A percentile compares a stretch with the other conserved stretches of the same genome.
Conservation (phyloP, 495 filamentous ascomycete genomes). For the Hyaloscypha bicolor region DNA sequence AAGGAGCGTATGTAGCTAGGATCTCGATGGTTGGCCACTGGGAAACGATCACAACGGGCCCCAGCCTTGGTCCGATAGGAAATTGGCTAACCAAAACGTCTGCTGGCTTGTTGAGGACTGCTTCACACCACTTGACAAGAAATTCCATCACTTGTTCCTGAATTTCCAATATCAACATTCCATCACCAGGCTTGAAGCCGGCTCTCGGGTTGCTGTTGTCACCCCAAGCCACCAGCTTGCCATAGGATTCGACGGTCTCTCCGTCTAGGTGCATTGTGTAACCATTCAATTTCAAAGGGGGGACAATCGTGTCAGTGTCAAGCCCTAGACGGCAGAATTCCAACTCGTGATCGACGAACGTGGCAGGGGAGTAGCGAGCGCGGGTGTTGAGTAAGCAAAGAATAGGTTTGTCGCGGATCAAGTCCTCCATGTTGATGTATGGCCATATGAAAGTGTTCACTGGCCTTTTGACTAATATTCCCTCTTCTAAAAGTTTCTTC, state of each 20-base stretch:
- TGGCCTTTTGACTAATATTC: conserved; percentile 13
- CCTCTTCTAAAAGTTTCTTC: not conserved
- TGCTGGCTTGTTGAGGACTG: conserved; percentile 41
- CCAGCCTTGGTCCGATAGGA: conserved; percentile 3
- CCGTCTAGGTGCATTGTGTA: conserved; percentile 45
- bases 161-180: conserved; percentile 45
- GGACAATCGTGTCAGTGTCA: conserved; percentile 27
- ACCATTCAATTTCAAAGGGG: conserved; percentile 37
- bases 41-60: conserved; percentile 8
- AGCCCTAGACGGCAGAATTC: conserved; percentile 21
- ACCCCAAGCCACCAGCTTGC: conserved; percentile 43
- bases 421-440: conserved; percentile 60
- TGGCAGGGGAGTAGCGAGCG: conserved; percentile 43
- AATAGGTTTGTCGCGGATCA: conserved; percentile 43
- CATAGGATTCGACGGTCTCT: conserved; percentile 42
- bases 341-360: conserved; percentile 13
- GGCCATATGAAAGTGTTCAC: conserved; percentile 49
- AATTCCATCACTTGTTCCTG: conserved; percentile 43
- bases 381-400: conserved; percentile 53
- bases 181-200: conserved; percentile 42
- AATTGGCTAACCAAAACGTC: conserved; percentile 25
- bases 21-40: conserved; percentile 35
- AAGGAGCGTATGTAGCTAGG: conserved; percentile 44
- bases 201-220: conserved; percentile 38
- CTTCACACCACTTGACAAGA: conserved; percentile 39